These are phyloP conservation scores for Colletotrichum agaves DNA, from an alignment of 2,329 filamentous ascomycete genomes.

Conservation along the genomic window DNA sequence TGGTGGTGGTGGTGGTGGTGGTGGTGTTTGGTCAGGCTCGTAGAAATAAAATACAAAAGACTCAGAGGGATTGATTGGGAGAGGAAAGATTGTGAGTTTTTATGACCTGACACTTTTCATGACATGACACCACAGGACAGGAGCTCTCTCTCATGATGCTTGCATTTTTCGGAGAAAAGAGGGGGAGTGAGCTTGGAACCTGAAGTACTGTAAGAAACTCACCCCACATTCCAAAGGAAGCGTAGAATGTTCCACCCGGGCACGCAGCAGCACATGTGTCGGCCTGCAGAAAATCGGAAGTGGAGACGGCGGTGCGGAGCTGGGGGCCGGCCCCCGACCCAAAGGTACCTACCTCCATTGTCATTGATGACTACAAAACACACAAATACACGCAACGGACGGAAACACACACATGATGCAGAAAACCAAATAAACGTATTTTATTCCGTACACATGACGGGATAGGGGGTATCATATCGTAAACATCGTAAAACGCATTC, in stretches of 20 bases:
- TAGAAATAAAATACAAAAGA: too few species aligned
- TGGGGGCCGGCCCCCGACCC: conserved; percentile 13
- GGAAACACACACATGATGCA: conserved; percentile 35
- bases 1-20: too few species aligned
- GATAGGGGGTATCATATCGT: conserved; percentile 35
- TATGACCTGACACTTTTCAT: too few species aligned
- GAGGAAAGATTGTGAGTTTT: neutral
- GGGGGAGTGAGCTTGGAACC: conserved; percentile 19
- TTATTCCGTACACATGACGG: conserved; percentile 33
- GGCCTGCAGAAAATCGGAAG: conserved; percentile 7
- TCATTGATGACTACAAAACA: conserved; percentile 21
- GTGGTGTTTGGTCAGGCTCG: too few species aligned
- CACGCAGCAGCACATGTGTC: neutral
- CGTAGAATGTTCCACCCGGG: conserved; percentile 30
- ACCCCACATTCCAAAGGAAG: conserved; percentile 29
- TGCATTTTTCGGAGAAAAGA: conserved; percentile 18
- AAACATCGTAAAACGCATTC: conserved; percentile 23
- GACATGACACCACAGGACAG: conserved; percentile 21
- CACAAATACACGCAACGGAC: conserved; percentile 29
- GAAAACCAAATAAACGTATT: conserved; percentile 40
- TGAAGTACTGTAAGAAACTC: neutral
- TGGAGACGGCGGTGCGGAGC: neutral
- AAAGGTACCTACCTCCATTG: neutral
- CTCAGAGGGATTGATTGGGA: too few species aligned
- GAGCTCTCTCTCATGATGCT: conserved; percentile 31